Base-by-base conservation (phyloP, 2,329 filamentous ascomycete genomes). In the Davidsoniella virescens region DNA sequence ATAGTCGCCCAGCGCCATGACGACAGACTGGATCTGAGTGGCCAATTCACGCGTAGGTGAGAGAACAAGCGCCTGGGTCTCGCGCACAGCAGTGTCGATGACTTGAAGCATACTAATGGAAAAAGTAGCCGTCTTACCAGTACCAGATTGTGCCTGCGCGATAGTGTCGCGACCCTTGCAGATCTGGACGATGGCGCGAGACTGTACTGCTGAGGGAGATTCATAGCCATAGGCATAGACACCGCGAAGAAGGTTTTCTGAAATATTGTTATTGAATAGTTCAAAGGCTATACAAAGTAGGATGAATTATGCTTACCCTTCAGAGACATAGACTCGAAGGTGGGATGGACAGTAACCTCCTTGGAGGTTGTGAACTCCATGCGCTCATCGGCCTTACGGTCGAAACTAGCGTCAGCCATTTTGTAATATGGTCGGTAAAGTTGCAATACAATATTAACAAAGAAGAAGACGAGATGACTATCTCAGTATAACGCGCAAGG, bases 1-100 rank as follows among this genome's bases (percentile, higher is more conserved):
- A 73, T 95, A 98, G 67, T 98, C 92, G 57, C 92, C 92, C n/a
- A 98, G 78, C n/a, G 92, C 92, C 80, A 96, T 94, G 59, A 98
- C 84, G 53, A 98, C 92, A 36, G 87, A 94, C 69, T 98, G 92
- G 57, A 98, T 98, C 69, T 98, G 92, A 25, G 90, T 95, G 43
- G 92, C 92, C 56, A 98, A 73, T 75, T 98, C 92, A 63, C 92
- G 87, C 17, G 90, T 96, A 2, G 92, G 92, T 3, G 92, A 95
- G 7, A 98, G 78, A 8, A 98, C 88, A 42, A 98, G 80, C 4
- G 92, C 92, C 71, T 95, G 88, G 37, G 86, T 92, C 68, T 94
- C 86, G 59, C 87, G 83, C 50, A 94, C 82, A 39, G 84, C 86
- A 6, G 88, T 94, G 63, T 94, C 87, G 68, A 95, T 94, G 61